Conservation (phyloP, 2,329 filamentous ascomycete species). For the Penicillium aurantiogriseum region DNA sequence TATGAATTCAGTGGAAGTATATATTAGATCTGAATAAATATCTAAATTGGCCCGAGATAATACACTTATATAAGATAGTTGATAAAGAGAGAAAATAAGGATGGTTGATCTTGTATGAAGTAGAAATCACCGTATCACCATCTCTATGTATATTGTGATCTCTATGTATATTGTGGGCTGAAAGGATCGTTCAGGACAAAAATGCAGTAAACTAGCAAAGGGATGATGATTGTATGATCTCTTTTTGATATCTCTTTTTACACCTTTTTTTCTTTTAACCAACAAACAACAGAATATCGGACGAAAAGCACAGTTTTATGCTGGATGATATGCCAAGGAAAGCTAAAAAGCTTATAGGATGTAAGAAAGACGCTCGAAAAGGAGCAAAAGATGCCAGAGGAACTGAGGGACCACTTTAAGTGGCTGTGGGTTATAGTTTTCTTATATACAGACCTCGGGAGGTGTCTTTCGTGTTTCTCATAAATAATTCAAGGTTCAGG, state of each 20-base stretch:
- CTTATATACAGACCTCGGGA: conserved; percentile 7
- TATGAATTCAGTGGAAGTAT: not conserved
- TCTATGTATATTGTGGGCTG: not conserved
- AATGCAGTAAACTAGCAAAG: not conserved
- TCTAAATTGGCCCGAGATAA: not conserved
- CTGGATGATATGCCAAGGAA: not conserved
- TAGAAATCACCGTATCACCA: not conserved
- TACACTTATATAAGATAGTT: not conserved
- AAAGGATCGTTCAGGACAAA: not conserved
- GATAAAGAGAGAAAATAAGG: not conserved
- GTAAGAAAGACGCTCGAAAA: not conserved
- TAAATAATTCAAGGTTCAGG: conserved; percentile 34
- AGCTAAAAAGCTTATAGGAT: not conserved
- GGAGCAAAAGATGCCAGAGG: not conserved
- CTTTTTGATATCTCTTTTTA: not conserved
- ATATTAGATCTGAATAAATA: not conserved
- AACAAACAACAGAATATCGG: not conserved
- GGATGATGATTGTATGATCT: too few species aligned
- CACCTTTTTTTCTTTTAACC: not conserved
- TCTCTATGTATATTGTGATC: not conserved
- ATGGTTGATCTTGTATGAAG: not conserved
- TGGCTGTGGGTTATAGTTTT: not conserved
- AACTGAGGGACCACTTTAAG: not conserved
- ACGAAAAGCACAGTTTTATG: not conserved
- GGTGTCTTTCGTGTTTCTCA: conserved; percentile 3